Conservation (phyloP, 2,329 filamentous ascomycete genomes). For the Aspergillus eucalypticola region DNA sequence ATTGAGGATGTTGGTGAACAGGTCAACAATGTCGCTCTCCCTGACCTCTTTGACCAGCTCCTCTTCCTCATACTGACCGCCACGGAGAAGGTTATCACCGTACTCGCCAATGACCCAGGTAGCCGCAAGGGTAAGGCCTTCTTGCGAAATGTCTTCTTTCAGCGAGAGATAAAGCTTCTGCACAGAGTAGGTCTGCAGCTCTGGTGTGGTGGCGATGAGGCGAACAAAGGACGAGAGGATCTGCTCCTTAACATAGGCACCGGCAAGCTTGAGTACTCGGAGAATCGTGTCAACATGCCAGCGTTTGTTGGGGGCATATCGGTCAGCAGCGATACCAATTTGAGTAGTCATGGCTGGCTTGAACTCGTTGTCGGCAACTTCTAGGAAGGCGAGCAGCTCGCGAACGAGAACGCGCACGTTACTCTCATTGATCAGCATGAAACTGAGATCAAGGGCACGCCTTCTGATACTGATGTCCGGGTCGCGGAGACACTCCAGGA, state of each 20-base stretch:
- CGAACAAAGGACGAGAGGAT: conserved; percentile 96
- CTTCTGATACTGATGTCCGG: conserved; percentile 97
- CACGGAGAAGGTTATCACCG: conserved; percentile 82
- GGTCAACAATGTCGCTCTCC: conserved; percentile 85
- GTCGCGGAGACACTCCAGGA: conserved; percentile 91
- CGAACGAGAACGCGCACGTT: conserved; percentile 93
- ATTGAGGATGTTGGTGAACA: conserved; percentile 90
- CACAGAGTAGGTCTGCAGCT: conserved; percentile 92
- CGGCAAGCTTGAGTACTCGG: conserved; percentile 86
- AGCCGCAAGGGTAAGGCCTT: conserved; percentile 87
- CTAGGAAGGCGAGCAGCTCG: conserved; percentile 90
- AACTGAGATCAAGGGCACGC: conserved; percentile 93
- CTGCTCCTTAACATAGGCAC: conserved; percentile 96
- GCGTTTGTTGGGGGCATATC: conserved; percentile 92
- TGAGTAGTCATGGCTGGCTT: conserved; percentile 98
- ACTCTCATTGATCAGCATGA: conserved; percentile 94
- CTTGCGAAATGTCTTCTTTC: conserved; percentile 96
- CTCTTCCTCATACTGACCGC: conserved; percentile 91
- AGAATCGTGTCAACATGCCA: conserved; percentile 99
- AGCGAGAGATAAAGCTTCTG: conserved; percentile 90
- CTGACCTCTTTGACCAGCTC: conserved; percentile 80
- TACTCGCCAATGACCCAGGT: conserved; percentile 99
- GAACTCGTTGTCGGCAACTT: conserved; percentile 97
- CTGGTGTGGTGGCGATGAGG: conserved; percentile 88
- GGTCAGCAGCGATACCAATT: conserved; percentile 94